phyloP scores from a whole-genome alignment of 2,329 filamentous ascomycete species.

The Xylariaceae sp. region DNA sequence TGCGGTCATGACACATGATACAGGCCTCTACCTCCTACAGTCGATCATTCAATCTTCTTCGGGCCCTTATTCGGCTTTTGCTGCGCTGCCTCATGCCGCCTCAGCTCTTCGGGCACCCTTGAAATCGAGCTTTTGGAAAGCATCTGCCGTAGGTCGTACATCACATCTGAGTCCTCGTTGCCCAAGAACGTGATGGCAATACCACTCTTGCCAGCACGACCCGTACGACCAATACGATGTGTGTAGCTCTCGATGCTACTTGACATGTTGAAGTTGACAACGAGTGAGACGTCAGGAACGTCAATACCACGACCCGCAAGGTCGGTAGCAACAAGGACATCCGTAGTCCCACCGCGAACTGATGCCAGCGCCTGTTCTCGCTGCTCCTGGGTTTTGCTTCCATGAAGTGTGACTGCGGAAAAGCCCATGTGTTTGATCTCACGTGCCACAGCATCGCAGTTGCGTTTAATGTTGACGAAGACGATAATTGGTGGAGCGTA shows the following conservation, averaged over 20 bases:
- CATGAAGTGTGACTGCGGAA: slow-evolving; percentile 84
- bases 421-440: slow-evolving; percentile 95
- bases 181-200: slow-evolving; percentile 94
- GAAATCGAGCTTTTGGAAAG: slow-evolving; percentile 84
- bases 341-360: slow-evolving; percentile 73
- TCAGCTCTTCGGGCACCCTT: slow-evolving; percentile 84
- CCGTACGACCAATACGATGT: slow-evolving; percentile 92
- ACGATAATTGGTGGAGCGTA: slow-evolving; percentile 93
- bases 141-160: slow-evolving; percentile 97
- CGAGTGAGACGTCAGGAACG: slow-evolving; percentile 86
- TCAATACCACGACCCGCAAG: slow-evolving; percentile 96
- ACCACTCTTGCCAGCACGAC: slow-evolving; percentile 95
- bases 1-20: too few relatives aligned
- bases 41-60: too few relatives aligned
- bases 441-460: slow-evolving; percentile 90
- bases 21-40: too few relatives aligned
- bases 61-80: slow-evolving; percentile 53
- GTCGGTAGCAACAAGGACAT: slow-evolving; percentile 93
- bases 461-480: slow-evolving; percentile 99
- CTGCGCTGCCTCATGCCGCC: slow-evolving; percentile 87
- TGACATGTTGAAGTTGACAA: slow-evolving; percentile 99
- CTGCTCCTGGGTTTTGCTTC: slow-evolving; percentile 96
- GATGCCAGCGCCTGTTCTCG: slow-evolving; percentile 85
- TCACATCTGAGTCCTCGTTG: slow-evolving; percentile 79
- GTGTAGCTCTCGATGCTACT: slow-evolving; percentile 90